These are phyloP conservation scores for Pochonia chlamydosporia DNA, from an alignment of 2,329 filamentous ascomycete species.

Conservation along the genomic window DNA sequence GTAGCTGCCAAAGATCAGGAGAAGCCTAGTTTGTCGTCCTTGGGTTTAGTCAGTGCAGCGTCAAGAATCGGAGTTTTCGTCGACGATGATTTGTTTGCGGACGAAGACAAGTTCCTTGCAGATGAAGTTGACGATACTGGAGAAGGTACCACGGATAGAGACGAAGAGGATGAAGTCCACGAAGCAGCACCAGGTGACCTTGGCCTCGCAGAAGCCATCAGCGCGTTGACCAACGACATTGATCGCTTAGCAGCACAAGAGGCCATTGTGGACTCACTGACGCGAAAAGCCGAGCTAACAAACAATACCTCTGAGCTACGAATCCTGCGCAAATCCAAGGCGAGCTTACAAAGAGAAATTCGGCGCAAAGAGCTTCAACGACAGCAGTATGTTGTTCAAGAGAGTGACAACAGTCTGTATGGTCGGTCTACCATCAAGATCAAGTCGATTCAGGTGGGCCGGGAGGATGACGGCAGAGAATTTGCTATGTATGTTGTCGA, in stretches of 20 bases:
- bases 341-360: slow-evolving; percentile 87
- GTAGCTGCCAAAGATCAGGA: slow-evolving; percentile 40
- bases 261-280: slow-evolving; percentile 83
- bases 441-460: slow-evolving; percentile 86
- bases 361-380: slow-evolving; percentile 90
- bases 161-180: slow-evolving; percentile 76
- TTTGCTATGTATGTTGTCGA: slow-evolving; percentile 92
- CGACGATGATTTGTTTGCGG: slow-evolving; percentile 87
- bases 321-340: slow-evolving; percentile 88
- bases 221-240: slow-evolving; percentile 81
- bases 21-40: slow-evolving; percentile 83
- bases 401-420: slow-evolving; percentile 95
- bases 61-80: slow-evolving; percentile 89
- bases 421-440: slow-evolving; percentile 86
- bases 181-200: slow-evolving; percentile 93
- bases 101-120: slow-evolving; percentile 78
- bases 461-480: slow-evolving; percentile 87
- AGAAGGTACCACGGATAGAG: slow-evolving; percentile 43
- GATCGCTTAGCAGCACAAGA: slow-evolving; percentile 84
- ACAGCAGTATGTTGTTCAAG: slow-evolving; percentile 94
- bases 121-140: slow-evolving; percentile 77
- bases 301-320: slow-evolving; percentile 93
- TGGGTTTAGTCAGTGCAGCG: slow-evolving; percentile 83
- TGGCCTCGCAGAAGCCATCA: slow-evolving; percentile 87
- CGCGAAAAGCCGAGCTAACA: slow-evolving; percentile 89